Evolutionary conservation across 768 basidiomycete species (phyloP).

Genomic region (Strobilomyces confusus): DNA sequence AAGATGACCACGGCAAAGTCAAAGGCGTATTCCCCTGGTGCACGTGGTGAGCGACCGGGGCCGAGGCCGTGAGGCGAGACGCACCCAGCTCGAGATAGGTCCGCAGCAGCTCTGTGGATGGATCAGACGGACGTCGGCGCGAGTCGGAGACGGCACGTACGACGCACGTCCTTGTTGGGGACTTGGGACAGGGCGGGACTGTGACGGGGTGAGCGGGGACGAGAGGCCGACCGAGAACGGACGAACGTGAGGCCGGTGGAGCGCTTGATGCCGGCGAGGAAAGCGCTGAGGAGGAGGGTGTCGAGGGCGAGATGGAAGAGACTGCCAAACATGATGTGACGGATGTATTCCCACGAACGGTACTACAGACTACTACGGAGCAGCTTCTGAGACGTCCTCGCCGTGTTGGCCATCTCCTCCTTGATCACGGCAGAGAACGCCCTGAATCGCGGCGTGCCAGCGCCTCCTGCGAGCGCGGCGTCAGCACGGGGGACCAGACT

Average conservation of each 20-base stretch:
- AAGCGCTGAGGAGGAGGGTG: constrained; percentile 71
- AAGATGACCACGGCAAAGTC: constrained; percentile 84
- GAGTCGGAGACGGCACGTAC: constrained; percentile 44
- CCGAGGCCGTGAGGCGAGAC: constrained; percentile 18
- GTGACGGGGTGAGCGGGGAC: not conserved
- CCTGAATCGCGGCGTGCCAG: constrained; percentile 63
- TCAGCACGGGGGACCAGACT: constrained; percentile 13
- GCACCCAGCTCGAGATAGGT: constrained; percentile 79
- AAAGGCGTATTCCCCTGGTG: constrained; percentile 75
- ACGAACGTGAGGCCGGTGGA: constrained; percentile 84
- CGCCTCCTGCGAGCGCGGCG: constrained; percentile 43
- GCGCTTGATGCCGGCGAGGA: constrained; percentile 81
- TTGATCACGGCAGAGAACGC: constrained; percentile 69
- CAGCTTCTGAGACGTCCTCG: constrained; percentile 32
- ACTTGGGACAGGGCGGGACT: constrained; percentile 75
- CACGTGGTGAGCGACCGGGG: not conserved
- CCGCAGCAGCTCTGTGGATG: constrained; percentile 54
- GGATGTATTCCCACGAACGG: constrained; percentile 16
- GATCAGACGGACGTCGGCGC: not conserved
- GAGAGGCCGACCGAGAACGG: not conserved
- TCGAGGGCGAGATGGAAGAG: constrained; percentile 70
- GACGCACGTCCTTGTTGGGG: constrained; percentile 84
- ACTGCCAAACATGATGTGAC: constrained; percentile 25
- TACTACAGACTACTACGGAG: constrained; percentile 25
- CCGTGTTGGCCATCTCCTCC: constrained; percentile 67